Evolutionary conservation across 148 eudicot species (phyloP).

Genomic region (Gaultheria prostrata): DNA sequence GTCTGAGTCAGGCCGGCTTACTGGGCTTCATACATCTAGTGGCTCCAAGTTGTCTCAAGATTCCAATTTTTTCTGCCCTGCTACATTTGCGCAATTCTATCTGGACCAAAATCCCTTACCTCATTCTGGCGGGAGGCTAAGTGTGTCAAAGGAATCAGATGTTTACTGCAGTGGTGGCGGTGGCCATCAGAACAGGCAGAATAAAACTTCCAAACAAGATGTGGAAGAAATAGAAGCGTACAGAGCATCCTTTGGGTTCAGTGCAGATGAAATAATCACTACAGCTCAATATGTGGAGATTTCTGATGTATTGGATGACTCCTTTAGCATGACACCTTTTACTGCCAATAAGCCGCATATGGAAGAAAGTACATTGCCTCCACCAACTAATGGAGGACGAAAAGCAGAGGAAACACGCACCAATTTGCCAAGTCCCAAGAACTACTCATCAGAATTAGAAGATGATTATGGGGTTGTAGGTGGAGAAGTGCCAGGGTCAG

Average conservation of each 20-base stretch:
- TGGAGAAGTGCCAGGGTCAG: conserved; percentile 27
- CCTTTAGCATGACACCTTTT: conserved; percentile 64
- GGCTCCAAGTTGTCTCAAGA: conserved; percentile 53
- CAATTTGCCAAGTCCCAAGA: conserved; percentile 32
- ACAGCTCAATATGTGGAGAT: conserved; percentile 92
- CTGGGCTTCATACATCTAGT: conserved; percentile 30
- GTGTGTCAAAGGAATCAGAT: conserved; percentile 86
- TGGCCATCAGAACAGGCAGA: conserved; percentile 66
- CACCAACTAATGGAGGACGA: conserved; percentile 32
- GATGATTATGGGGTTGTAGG: conserved; percentile 23
- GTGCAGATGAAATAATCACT: conserved; percentile 94
- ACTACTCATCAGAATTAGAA: conserved; percentile 35
- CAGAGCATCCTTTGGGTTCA: conserved; percentile 97
- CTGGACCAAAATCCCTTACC: conserved; percentile 64
- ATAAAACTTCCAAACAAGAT: conserved; percentile 63
- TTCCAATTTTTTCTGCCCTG: conserved; percentile 96
- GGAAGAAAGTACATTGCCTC: conserved; percentile 39
- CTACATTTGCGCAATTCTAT: conserved; percentile 92
- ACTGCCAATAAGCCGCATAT: conserved; percentile 41
- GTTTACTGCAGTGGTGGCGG: conserved; percentile 55
- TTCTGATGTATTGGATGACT: conserved; percentile 74
- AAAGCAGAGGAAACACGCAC: conserved; percentile 25
- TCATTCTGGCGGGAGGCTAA: conserved; percentile 81
- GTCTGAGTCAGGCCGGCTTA: conserved; percentile 43
- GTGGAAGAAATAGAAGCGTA: conserved; percentile 94